Percentiles rank a stretch among this genome's conserved stretches.
Evolutionary conservation across 768 basidiomycete genomes (phyloP).

Genomic region (Trametes coccinea): DNA sequence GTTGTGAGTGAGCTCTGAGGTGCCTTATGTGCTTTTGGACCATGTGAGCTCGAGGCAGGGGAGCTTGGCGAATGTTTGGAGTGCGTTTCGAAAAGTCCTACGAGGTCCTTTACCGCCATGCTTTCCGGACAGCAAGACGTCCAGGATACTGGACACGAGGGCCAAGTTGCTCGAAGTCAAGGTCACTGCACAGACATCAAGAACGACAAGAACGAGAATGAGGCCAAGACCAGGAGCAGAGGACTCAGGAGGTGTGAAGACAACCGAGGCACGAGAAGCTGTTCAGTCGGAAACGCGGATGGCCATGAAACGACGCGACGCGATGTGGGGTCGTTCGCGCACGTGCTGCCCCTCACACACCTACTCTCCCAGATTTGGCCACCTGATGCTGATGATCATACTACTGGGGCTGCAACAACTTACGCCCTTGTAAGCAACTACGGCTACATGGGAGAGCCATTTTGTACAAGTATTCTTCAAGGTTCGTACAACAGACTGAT

Average conservation of each 20-base stretch:
- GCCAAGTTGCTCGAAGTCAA: background rate
- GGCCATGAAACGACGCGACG: conserved; percentile 9
- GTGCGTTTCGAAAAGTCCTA: conserved; percentile 30
- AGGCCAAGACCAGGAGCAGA: background rate
- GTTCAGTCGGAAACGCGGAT: background rate
- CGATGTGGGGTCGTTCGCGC: background rate
- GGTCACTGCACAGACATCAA: background rate
- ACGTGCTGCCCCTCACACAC: conserved; percentile 11
- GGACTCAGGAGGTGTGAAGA: background rate
- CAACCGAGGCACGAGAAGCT: background rate
- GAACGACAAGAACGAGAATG: background rate
- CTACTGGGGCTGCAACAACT: no score
- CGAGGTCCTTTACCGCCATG: conserved; percentile 36
- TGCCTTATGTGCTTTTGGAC: background rate
- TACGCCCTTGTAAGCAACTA: no score
- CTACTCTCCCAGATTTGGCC: conserved; percentile 1
- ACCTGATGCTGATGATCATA: background rate
- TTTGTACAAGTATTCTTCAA: no score
- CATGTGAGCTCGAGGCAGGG: background rate
- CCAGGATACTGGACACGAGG: background rate
- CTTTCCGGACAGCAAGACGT: background rate
- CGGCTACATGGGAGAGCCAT: no score
- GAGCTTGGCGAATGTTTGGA: background rate
- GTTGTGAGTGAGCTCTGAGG: background rate
- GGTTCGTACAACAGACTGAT: no score